Evolutionary conservation across 345 rosid species (phyloP).

Genomic region (Eucalyptus globulus): DNA sequence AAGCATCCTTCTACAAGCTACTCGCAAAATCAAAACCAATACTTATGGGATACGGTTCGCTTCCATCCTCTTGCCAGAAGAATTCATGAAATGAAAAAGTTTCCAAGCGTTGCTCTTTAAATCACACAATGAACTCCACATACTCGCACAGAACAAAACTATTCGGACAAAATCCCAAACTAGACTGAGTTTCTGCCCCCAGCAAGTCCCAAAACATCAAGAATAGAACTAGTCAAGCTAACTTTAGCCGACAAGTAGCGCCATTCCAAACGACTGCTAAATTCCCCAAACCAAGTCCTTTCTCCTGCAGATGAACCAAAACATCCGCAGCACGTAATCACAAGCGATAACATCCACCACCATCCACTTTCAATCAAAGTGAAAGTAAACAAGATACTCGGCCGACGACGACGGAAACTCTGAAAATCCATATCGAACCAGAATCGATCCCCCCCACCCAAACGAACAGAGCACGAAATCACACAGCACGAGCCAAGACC

Average conservation of each 20-base stretch:
- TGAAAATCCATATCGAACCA: neutral
- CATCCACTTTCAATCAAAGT: neutral
- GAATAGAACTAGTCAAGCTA: neutral
- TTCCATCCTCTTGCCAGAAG: neutral
- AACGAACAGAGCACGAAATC: neutral
- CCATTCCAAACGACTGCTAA: neutral
- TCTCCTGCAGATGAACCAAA: neutral
- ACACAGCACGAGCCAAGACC: conserved; percentile 15
- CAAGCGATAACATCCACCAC: neutral
- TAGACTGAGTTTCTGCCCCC: neutral
- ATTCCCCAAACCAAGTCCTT: neutral
- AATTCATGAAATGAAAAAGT: neutral
- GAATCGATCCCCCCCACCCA: neutral
- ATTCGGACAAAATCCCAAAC: neutral
- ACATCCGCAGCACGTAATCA: neutral
- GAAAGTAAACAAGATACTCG: neutral
- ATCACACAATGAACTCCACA: neutral
- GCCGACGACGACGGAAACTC: neutral
- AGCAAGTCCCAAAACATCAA: neutral
- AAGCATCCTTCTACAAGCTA: neutral
- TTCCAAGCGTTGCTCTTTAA: neutral
- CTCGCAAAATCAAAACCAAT: neutral
- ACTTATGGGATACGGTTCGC: neutral
- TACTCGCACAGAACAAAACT: neutral
- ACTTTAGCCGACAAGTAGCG: neutral